These are phyloP conservation scores for Albizia julibrissin DNA, from an alignment of 306 rosid species.

Conservation along the genomic window DNA sequence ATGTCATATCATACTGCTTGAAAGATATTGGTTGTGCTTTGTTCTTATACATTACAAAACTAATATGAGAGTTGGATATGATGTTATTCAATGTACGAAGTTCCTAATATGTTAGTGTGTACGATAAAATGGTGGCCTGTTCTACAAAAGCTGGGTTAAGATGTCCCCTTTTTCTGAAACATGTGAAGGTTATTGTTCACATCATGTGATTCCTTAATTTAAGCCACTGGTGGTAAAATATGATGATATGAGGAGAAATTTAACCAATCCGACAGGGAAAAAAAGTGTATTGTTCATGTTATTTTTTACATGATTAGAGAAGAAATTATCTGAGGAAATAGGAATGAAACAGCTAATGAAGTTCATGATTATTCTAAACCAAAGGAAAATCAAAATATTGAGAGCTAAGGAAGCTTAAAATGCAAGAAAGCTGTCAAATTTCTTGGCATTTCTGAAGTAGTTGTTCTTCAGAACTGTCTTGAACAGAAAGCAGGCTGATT, in stretches of 20 bases:
- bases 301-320: neutral
- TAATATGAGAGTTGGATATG: neutral
- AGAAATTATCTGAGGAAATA: slow-evolving; percentile 1
- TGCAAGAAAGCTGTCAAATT: neutral
- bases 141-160: slow-evolving; percentile 15
- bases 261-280: slow-evolving; percentile 1
- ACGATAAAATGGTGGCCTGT: slow-evolving; percentile 10
- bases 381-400: neutral
- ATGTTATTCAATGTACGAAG: neutral
- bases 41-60: neutral
- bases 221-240: slow-evolving; percentile 14
- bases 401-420: neutral
- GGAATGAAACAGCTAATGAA: neutral
- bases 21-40: neutral
- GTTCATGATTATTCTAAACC: neutral
- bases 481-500: neutral
- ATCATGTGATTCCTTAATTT: neutral
- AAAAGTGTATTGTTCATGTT: neutral
- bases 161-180: slow-evolving; percentile 21
- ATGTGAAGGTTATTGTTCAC: neutral
- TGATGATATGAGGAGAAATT: neutral
- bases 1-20: neutral
- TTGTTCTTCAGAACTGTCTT: neutral
- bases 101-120: neutral
- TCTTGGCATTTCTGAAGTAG: slow-evolving; percentile 18